phyloP scores from a whole-genome alignment of 345 rosid genomes.

The Brassica incana region DNA sequence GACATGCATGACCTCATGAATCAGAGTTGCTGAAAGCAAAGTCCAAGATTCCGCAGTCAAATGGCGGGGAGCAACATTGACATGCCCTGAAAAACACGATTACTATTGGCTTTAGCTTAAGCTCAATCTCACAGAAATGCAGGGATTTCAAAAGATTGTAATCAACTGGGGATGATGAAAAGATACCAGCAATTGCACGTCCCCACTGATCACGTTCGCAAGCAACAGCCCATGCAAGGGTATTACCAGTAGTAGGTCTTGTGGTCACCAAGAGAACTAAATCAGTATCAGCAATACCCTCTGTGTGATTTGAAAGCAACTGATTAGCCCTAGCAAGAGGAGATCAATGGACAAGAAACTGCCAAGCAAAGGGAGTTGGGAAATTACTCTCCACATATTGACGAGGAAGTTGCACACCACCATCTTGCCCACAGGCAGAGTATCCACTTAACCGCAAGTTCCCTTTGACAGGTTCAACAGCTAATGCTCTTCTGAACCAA shows the following conservation, averaged over 20 bases:
- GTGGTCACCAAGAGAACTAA: constrained; percentile 95
- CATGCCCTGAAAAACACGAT: constrained; percentile 67
- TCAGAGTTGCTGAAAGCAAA: constrained; percentile 93
- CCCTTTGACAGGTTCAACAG: constrained; percentile 98
- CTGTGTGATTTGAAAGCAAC: constrained; percentile 41
- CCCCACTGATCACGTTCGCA: constrained; percentile 99
- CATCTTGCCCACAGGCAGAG: constrained; percentile 99
- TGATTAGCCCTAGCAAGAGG: constrained; percentile 10
- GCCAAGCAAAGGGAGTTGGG: not conserved
- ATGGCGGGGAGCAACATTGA: constrained; percentile 99
- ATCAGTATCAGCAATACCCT: constrained; percentile 89
- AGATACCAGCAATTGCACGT: constrained; percentile 94
- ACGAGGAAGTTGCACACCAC: constrained; percentile 97
- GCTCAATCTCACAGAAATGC: constrained; percentile 8
- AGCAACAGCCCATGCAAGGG: constrained; percentile 99
- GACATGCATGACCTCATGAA: constrained; percentile 99
- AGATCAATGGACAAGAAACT: constrained; percentile 1
- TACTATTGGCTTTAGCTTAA: constrained; percentile 12
- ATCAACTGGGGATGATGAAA: not conserved
- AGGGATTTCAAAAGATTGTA: not conserved
- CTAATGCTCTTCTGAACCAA: constrained; percentile 89
- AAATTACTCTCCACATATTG: constrained; percentile 87
- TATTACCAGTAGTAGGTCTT: constrained; percentile 98
- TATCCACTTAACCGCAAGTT: constrained; percentile 96
- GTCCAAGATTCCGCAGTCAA: constrained; percentile 97